These are phyloP conservation scores for Termitomyces sp. DNA, from an alignment of 768 basidiomycete species.

Conservation along the genomic window DNA sequence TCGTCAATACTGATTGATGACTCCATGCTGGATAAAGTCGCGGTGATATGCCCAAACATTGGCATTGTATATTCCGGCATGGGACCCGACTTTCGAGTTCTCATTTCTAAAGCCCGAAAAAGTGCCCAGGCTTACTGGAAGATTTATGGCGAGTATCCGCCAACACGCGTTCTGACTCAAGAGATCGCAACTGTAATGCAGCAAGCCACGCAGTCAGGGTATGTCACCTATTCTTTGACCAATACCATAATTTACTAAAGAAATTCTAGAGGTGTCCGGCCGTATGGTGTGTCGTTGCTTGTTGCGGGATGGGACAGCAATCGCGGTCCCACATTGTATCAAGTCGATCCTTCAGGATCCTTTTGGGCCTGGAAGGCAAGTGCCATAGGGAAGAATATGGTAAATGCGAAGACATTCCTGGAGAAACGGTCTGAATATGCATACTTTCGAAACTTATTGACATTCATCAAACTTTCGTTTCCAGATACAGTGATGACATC, in stretches of 20 bases:
- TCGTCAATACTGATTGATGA: slow-evolving; percentile 98
- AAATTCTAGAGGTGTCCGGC: slow-evolving; percentile 82
- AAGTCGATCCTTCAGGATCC: slow-evolving; percentile 97
- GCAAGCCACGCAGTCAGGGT: slow-evolving; percentile 98
- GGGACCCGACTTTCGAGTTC: slow-evolving; percentile 97
- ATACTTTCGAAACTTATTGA: slow-evolving; percentile 11
- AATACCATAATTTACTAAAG: slow-evolving; percentile 21
- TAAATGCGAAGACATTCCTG: slow-evolving; percentile 98
- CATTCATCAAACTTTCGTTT: slow-evolving; percentile 13
- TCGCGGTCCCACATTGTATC: slow-evolving; percentile 95
- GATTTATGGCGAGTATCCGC: slow-evolving; percentile 97
- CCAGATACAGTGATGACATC: slow-evolving; percentile 97
- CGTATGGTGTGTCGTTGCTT: slow-evolving; percentile 96
- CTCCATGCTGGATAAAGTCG: slow-evolving; percentile 96
- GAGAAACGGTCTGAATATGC: slow-evolving; percentile 70
- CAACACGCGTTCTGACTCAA: slow-evolving; percentile 92
- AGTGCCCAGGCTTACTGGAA: slow-evolving; percentile 99
- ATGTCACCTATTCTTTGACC: slow-evolving; percentile 23
- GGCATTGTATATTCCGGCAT: slow-evolving; percentile 99
- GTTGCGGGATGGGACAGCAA: slow-evolving; percentile 96
- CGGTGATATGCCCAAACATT: slow-evolving; percentile 96
- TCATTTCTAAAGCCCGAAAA: slow-evolving; percentile 93
- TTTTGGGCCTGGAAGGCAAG: slow-evolving; percentile 99
- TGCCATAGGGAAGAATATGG: slow-evolving; percentile 99
- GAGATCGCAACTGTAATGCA: slow-evolving; percentile 99